Conservation (phyloP, 1,284 basidiomycete species). For the Leucoagaricus sp. region DNA sequence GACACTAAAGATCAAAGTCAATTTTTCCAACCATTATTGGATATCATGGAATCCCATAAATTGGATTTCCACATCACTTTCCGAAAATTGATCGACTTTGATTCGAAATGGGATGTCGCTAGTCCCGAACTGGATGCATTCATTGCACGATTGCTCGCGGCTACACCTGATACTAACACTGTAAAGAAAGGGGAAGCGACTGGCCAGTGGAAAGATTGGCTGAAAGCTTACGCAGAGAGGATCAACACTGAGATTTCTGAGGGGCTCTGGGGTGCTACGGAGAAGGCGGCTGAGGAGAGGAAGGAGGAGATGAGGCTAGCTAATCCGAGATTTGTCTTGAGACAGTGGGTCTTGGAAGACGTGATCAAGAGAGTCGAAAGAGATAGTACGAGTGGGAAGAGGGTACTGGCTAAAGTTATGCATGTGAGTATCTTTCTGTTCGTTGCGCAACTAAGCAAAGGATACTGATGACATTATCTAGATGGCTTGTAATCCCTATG, state of each 20-base stretch:
- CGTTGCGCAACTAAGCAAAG: not conserved
- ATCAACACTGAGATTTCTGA: conserved; percentile 54
- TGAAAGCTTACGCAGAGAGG: conserved; percentile 65
- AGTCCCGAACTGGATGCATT: conserved; percentile 31
- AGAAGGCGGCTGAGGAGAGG: conserved; percentile 39
- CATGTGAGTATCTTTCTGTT: conserved; percentile 46
- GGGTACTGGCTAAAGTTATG: conserved; percentile 73
- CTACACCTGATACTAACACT: conserved; percentile 47
- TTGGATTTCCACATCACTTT: conserved; percentile 88
- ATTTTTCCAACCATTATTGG: conserved; percentile 65
- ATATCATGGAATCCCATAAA: conserved; percentile 66
- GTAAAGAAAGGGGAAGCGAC: conserved; percentile 40
- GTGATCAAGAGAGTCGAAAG: conserved; percentile 74
- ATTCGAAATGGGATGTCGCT: conserved; percentile 32
- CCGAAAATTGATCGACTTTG: conserved; percentile 69
- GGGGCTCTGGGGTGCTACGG: conserved; percentile 33
- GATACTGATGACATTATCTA: conserved; percentile 26
- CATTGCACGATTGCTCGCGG: conserved; percentile 49
- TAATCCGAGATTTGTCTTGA: conserved; percentile 88
- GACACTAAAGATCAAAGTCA: conserved; percentile 59
- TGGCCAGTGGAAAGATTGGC: conserved; percentile 63
- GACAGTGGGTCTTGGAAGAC: conserved; percentile 94
- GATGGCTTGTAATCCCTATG: conserved; percentile 84
- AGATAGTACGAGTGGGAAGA: conserved; percentile 58
- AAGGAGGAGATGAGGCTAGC: conserved; percentile 46